Percentiles rank a stretch among this genome's conserved stretches.
These are phyloP conservation scores for Torulaspora gathmanii DNA, from an alignment of 805 yeast genomes.

Conservation along the genomic window DNA sequence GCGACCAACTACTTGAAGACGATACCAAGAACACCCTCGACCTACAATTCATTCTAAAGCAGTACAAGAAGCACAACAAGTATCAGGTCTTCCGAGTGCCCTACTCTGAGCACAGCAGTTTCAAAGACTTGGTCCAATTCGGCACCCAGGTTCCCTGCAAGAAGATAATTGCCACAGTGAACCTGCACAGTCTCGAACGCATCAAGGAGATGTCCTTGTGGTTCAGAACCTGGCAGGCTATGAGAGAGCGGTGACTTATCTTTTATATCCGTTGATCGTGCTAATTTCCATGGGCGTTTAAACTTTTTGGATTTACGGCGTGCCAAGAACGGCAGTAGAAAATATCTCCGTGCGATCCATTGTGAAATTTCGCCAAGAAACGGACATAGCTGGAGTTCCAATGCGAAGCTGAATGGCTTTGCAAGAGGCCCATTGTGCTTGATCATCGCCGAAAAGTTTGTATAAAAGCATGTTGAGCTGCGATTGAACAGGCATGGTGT, in stretches of 20 bases:
- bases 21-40: constrained; percentile 14
- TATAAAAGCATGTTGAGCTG: too few relatives aligned
- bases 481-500: not conserved
- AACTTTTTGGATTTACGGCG: too few relatives aligned
- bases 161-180: constrained; percentile 76
- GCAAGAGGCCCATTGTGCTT: too few relatives aligned
- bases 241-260: constrained; percentile 2
- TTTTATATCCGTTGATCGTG: not conserved
- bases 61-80: constrained; percentile 33
- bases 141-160: constrained; percentile 48
- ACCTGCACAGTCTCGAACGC: constrained; percentile 32
- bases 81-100: constrained; percentile 63
- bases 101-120: constrained; percentile 92
- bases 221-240: constrained; percentile 35
- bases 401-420: too few relatives aligned
- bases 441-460: too few relatives aligned
- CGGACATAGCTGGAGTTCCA: not conserved
- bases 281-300: too few relatives aligned
- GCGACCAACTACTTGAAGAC: constrained; percentile 16
- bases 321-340: too few relatives aligned
- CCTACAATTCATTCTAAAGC: constrained; percentile 25
- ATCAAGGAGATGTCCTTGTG: constrained; percentile 34
- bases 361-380: not conserved
- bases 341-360: not conserved
- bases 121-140: constrained; percentile 68